Percentiles rank a stretch among this genome's conserved stretches.
Conservation (phyloP, 2,329 filamentous ascomycete species). For the Verticillium isaacii region DNA sequence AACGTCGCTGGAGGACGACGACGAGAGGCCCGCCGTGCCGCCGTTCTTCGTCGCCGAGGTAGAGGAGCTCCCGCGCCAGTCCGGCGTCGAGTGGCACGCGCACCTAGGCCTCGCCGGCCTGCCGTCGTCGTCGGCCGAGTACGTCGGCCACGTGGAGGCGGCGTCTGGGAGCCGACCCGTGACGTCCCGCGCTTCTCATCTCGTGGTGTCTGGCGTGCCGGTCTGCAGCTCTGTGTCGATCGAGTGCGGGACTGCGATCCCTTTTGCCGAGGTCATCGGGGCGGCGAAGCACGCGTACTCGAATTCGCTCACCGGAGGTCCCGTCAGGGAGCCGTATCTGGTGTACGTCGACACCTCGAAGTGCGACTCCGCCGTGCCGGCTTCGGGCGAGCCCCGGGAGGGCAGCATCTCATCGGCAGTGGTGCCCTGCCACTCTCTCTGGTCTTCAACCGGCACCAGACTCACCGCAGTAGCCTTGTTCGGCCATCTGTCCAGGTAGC, state of each 20-base stretch:
- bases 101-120: constrained; percentile 51
- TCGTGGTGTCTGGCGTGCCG: constrained; percentile 3
- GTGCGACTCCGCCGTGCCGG: neutral
- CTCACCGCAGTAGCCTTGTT: constrained; percentile 6
- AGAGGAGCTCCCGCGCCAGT: constrained; percentile 66
- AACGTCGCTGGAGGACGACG: constrained; percentile 22
- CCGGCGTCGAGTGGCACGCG: constrained; percentile 79
- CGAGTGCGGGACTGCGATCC: neutral
- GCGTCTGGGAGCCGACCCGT: neutral
- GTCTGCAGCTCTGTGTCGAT: constrained; percentile 8
- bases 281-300: constrained; percentile 6
- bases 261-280: neutral
- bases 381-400: neutral
- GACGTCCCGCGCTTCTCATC: constrained; percentile 4
- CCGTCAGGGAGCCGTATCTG: constrained; percentile 20
- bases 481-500: neutral
- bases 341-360: constrained; percentile 22
- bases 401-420: constrained; percentile 8
- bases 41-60: constrained; percentile 75
- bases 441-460: neutral
- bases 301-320: neutral
- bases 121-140: constrained; percentile 8
- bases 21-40: constrained; percentile 37
- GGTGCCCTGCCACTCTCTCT: constrained; percentile 28
- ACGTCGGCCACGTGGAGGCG: neutral